phyloP scores from a whole-genome alignment of 2,329 filamentous ascomycete species.

The Hymenoscyphus infarciens region DNA sequence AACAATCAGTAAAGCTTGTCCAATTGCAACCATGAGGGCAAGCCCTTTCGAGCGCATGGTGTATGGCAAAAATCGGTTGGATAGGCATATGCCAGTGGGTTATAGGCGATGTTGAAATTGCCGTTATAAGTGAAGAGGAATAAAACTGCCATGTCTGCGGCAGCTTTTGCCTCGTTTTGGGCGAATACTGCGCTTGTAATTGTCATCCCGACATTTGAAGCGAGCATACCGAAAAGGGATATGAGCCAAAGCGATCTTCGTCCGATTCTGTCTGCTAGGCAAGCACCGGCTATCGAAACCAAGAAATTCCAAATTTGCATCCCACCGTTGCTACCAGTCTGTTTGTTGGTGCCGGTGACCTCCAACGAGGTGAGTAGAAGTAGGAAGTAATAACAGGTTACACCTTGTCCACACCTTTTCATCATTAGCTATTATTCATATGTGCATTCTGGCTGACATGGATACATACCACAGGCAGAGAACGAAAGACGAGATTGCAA shows the following conservation, averaged over 20 bases:
- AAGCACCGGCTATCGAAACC: slow-evolving; percentile 44
- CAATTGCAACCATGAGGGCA: slow-evolving; percentile 17
- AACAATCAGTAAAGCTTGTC: slow-evolving; percentile 16
- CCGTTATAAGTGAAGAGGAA: slow-evolving; percentile 58
- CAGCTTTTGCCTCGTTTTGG: slow-evolving; percentile 40
- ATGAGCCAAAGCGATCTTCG: slow-evolving; percentile 23
- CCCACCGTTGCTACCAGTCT: slow-evolving; percentile 34
- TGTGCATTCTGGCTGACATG: not conserved
- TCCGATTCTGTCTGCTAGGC: slow-evolving; percentile 29
- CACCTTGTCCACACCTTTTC: slow-evolving; percentile 19
- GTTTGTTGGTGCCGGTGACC: slow-evolving; percentile 22
- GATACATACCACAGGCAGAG: slow-evolving; percentile 8
- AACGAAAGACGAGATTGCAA: slow-evolving; percentile 32
- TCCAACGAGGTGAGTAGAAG: slow-evolving; percentile 30
- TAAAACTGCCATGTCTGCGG: slow-evolving; percentile 51
- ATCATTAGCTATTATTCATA: not conserved
- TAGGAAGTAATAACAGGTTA: slow-evolving; percentile 39
- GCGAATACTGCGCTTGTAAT: slow-evolving; percentile 46
- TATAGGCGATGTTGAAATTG: slow-evolving; percentile 59
- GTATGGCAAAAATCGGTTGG: slow-evolving; percentile 58
- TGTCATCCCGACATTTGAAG: slow-evolving; percentile 32
- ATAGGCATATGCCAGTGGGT: slow-evolving; percentile 54
- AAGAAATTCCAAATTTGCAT: slow-evolving; percentile 41
- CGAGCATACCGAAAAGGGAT: slow-evolving; percentile 24
- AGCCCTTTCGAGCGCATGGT: slow-evolving; percentile 42